Conservation (phyloP, 2,329 filamentous ascomycete species). For the Didymella sp. region DNA sequence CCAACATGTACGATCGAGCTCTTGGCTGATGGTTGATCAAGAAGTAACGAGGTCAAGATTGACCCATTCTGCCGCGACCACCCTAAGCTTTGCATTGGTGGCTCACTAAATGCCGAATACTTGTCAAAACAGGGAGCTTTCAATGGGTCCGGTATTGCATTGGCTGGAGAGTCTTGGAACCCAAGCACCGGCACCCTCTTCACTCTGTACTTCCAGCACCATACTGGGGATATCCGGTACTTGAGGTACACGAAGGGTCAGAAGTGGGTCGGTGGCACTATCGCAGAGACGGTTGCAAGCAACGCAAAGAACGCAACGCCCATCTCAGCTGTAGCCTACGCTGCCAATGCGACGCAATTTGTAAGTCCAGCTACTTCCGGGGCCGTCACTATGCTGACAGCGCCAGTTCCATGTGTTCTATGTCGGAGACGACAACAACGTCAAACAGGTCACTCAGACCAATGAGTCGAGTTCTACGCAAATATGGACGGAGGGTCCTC, state of each 20-base stretch:
- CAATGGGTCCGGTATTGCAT: slow-evolving; percentile 57
- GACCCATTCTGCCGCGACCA: slow-evolving; percentile 38
- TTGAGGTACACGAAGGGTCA: slow-evolving; percentile 48
- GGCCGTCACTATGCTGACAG: neutral
- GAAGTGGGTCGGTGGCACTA: slow-evolving; percentile 50
- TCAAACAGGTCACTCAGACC: slow-evolving; percentile 50
- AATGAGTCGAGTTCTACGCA: slow-evolving; percentile 42
- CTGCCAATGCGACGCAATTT: slow-evolving; percentile 47
- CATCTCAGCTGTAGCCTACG: slow-evolving; percentile 54
- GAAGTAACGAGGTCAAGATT: slow-evolving; percentile 9
- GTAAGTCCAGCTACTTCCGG: slow-evolving; percentile 30
- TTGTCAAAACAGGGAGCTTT: slow-evolving; percentile 53
- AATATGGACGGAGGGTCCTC: slow-evolving; percentile 51
- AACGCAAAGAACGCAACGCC: slow-evolving; percentile 55
- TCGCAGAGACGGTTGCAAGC: slow-evolving; percentile 49
- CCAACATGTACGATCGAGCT: neutral
- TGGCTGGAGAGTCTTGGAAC: slow-evolving; percentile 54
- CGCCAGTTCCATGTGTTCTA: slow-evolving; percentile 52
- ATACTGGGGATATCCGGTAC: slow-evolving; percentile 52
- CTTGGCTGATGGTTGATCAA: neutral
- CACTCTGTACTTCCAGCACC: slow-evolving; percentile 56
- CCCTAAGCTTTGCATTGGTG: slow-evolving; percentile 48
- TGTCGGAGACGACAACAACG: slow-evolving; percentile 49
- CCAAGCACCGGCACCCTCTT: slow-evolving; percentile 48
- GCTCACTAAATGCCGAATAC: slow-evolving; percentile 49